Percentiles rank a stretch among this genome's conserved stretches.
These are phyloP conservation scores for Verticillium dahliae DNA, from an alignment of 2,329 filamentous ascomycete species.

Conservation along the genomic window DNA sequence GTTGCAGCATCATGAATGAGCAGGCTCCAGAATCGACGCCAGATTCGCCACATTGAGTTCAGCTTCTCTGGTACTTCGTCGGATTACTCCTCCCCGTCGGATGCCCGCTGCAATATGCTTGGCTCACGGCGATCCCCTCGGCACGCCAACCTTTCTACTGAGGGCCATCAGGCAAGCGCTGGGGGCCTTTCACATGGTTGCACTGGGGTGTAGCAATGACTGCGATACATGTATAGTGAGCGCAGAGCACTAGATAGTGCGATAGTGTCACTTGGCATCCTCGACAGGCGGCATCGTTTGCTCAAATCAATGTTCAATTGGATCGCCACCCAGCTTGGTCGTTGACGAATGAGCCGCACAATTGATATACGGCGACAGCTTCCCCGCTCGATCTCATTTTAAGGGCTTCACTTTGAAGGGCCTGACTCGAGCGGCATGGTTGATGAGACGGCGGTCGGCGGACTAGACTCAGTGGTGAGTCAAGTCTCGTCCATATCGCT, in stretches of 20 bases:
- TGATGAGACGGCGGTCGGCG: neutral
- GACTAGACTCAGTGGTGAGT: neutral
- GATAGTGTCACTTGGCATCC: too few species aligned
- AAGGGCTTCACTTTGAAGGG: neutral
- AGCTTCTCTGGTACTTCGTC: neutral
- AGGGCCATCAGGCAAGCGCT: neutral
- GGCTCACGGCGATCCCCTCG: neutral
- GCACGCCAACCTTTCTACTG: neutral
- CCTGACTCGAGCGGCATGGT: neutral
- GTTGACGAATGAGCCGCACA: neutral
- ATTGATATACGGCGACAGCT: neutral
- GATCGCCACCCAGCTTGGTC: neutral
- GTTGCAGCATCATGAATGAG: neutral
- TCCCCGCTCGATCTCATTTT: neutral
- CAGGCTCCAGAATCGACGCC: neutral
- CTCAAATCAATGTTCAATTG: neutral
- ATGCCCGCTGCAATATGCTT: neutral
- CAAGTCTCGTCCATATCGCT: neutral
- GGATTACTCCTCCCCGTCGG: neutral
- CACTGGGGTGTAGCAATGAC: neutral
- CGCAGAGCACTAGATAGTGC: neutral
- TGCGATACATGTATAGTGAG: neutral
- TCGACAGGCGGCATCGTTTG: neutral
- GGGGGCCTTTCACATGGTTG: neutral
- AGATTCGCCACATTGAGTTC: neutral